These are phyloP conservation scores for Dichomitus squalens DNA, from an alignment of 1,284 basidiomycete genomes.

Conservation along the genomic window DNA sequence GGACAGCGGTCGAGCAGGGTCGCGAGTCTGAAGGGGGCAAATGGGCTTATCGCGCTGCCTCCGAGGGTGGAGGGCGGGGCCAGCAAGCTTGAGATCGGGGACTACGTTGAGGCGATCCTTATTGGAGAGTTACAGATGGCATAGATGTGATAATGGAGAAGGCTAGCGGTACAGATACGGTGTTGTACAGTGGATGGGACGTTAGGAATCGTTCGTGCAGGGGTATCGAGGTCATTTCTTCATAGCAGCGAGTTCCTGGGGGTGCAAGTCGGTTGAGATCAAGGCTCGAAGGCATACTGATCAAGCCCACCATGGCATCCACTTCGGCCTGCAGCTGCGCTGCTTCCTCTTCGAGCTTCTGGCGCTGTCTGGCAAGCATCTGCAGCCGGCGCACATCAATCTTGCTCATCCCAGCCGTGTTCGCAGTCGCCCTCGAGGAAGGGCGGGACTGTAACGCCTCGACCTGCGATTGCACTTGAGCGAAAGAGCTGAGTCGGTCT, in stretches of 20 bases:
- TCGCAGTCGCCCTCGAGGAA: slow-evolving; percentile 37
- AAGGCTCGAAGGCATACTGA: background rate
- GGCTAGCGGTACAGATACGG: slow-evolving; percentile 9
- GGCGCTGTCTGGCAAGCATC: slow-evolving; percentile 61
- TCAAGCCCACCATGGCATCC: slow-evolving; percentile 47
- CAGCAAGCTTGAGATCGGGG: slow-evolving; percentile 50
- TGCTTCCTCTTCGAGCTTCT: slow-evolving; percentile 60
- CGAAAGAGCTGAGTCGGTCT: background rate
- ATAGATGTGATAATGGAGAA: background rate
- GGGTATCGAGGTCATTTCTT: background rate
- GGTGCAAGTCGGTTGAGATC: background rate
- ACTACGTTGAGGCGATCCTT: slow-evolving; percentile 58
- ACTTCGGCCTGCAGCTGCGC: slow-evolving; percentile 60
- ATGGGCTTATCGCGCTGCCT: slow-evolving; percentile 77
- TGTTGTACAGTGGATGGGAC: slow-evolving; percentile 13
- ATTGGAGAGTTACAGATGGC: slow-evolving; percentile 64
- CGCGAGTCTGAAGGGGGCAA: slow-evolving; percentile 76
- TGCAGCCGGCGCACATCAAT: slow-evolving; percentile 64
- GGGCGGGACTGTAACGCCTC: slow-evolving; percentile 54
- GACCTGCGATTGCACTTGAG: slow-evolving; percentile 39
- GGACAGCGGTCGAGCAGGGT: slow-evolving; percentile 82
- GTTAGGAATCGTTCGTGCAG: background rate
- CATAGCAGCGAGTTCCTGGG: slow-evolving; percentile 30
- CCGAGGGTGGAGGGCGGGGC: slow-evolving; percentile 40
- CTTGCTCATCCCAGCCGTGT: slow-evolving; percentile 61